Percentiles rank a stretch among this genome's conserved stretches.
Conservation (phyloP, 2,329 filamentous ascomycete species). For the Nigrospora sphaerica region DNA sequence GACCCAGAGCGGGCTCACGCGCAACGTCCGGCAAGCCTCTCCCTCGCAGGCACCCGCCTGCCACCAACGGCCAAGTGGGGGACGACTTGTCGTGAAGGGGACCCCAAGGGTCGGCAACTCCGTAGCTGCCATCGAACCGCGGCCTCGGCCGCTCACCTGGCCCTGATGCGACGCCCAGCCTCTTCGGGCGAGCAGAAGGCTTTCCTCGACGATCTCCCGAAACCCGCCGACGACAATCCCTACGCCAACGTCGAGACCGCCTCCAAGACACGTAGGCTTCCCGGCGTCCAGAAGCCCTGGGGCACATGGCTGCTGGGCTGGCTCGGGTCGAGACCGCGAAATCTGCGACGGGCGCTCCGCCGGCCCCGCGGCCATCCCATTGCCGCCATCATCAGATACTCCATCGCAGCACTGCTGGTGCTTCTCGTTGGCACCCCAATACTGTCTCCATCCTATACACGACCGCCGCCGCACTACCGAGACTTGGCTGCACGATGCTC, state of each 20-base stretch:
- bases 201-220: neutral
- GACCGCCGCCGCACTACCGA: slow-evolving; percentile 29
- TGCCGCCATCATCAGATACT: slow-evolving; percentile 12
- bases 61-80: too few species aligned
- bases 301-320: slow-evolving; percentile 6
- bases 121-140: too few species aligned
- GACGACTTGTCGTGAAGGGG: too few species aligned
- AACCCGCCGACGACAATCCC: neutral
- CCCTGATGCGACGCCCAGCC: neutral
- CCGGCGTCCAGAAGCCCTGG: slow-evolving; percentile 1
- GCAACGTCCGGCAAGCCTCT: too few species aligned
- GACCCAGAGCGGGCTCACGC: too few species aligned
- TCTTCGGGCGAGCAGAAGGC: neutral
- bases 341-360: slow-evolving; percentile 11
- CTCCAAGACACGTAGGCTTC: neutral
- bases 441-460: slow-evolving; percentile 35
- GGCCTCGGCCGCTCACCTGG: too few species aligned
- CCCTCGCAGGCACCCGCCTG: too few species aligned
- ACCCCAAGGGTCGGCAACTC: too few species aligned
- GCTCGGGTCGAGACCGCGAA: slow-evolving; percentile 9
- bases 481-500: slow-evolving; percentile 22
- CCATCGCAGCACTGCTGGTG: slow-evolving; percentile 18
- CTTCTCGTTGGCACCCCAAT: slow-evolving; percentile 25
- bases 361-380: slow-evolving; percentile 6
- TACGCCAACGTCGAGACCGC: neutral